These are phyloP conservation scores for Aspergillus hancockii DNA, from an alignment of 495 filamentous ascomycete species.

Conservation along the genomic window DNA sequence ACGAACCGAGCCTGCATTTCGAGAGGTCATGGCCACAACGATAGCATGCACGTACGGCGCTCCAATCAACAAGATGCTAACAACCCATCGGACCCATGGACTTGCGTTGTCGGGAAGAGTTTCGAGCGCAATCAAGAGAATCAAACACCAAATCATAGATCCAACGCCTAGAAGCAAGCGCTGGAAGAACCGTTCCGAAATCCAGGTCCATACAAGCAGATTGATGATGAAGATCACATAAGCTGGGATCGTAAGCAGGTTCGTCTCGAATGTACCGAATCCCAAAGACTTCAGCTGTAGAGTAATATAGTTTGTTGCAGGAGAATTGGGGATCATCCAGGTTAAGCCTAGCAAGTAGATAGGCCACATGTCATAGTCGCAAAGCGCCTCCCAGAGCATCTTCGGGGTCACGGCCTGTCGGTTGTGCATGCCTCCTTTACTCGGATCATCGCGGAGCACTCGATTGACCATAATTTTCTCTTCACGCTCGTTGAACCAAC, in stretches of 20 bases:
- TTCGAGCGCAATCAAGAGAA: constrained; percentile 53
- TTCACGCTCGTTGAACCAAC: constrained; percentile 70
- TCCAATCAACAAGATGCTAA: constrained; percentile 54
- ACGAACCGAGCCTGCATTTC: constrained; percentile 67
- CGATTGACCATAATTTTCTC: constrained; percentile 73
- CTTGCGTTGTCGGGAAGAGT: constrained; percentile 35
- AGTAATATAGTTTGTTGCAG: constrained; percentile 60
- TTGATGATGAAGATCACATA: constrained; percentile 51
- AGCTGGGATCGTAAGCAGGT: constrained; percentile 67
- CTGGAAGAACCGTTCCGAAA: constrained; percentile 55
- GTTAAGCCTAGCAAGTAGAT: constrained; percentile 65
- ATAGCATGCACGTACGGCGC: constrained; percentile 67
- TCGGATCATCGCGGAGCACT: constrained; percentile 72
- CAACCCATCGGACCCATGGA: constrained; percentile 54
- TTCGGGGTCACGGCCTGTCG: constrained; percentile 60
- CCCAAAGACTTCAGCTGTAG: constrained; percentile 59
- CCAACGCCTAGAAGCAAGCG: constrained; percentile 53
- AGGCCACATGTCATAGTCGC: constrained; percentile 72
- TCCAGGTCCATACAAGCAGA: constrained; percentile 49
- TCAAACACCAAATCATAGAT: constrained; percentile 57
- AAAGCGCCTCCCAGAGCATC: constrained; percentile 57
- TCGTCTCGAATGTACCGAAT: constrained; percentile 67
- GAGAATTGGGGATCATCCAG: constrained; percentile 54
- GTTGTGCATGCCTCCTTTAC: constrained; percentile 63
- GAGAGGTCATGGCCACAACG: constrained; percentile 65